A percentile compares a stretch with the other conserved stretches of the same genome.
phyloP scores from a whole-genome alignment of 2,329 filamentous ascomycete genomes.

The Immersiporthe knoxdaviesiana region DNA sequence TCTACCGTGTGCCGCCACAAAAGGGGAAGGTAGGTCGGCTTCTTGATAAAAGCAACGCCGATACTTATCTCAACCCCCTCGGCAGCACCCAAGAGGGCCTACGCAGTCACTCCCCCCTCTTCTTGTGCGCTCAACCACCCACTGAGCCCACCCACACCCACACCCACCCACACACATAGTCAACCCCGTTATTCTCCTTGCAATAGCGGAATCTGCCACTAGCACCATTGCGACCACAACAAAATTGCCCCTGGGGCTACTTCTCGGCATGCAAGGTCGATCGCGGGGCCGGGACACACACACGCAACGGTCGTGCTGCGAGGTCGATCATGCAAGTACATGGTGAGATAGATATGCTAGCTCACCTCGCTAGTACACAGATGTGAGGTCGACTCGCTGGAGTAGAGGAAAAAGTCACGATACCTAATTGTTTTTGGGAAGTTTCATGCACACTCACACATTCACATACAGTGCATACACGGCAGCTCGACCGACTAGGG shows the following conservation, averaged over 20 bases:
- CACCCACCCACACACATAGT: background rate
- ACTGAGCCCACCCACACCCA: background rate
- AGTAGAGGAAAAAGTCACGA: background rate
- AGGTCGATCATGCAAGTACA: constrained; percentile 1
- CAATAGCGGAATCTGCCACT: background rate
- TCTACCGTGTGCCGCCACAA: constrained; percentile 1
- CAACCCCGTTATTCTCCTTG: background rate
- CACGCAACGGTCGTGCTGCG: background rate
- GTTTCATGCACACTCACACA: background rate
- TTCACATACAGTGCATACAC: background rate
- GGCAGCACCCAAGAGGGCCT: background rate
- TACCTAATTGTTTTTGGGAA: background rate
- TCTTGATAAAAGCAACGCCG: constrained; percentile 8
- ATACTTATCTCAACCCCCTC: background rate
- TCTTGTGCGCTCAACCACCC: background rate
- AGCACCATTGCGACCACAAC: background rate
- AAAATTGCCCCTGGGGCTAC: background rate
- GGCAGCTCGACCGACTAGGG: background rate
- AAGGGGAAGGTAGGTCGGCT: constrained; percentile 19
- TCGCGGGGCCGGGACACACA: constrained; percentile 9
- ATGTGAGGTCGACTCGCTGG: background rate
- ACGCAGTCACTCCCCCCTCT: background rate
- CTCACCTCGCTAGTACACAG: background rate
- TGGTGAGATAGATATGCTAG: background rate
- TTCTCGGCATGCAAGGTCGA: constrained; percentile 14